Evolutionary conservation across 2,329 filamentous ascomycete genomes (phyloP), one percentile per base, ranked within the genome.

Genomic region (Penicillium vulpinum): DNA sequence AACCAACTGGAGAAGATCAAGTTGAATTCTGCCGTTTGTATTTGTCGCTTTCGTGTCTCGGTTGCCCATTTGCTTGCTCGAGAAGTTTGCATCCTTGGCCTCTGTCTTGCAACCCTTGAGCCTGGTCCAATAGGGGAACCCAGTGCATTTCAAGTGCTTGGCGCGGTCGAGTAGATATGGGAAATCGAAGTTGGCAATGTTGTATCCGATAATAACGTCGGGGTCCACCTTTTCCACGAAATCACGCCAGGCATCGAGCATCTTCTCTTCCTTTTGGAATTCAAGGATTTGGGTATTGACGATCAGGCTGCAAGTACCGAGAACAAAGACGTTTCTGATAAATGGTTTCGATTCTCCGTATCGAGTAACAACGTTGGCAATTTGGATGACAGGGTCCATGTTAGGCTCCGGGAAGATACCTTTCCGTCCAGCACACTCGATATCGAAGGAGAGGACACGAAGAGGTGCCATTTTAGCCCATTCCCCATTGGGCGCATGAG

Each of bases 401-500:
- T 93, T 87, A 10, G 95, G 87, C 74, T 99, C 94, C 0, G 95
- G 94, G 69, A 99, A 99, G 70, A 99, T 89, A 63, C 94, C 94
- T 77, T 99, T 97, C 66, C 95, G 89, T 50, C 94, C 94, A 66
- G 94, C 94, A 75, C 94, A 99, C 75, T 99, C 94, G 66, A 99
- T 99, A 84, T 99, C 94, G 70, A 99, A 97, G 5, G 94, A 97
- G 44, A 99, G 77, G 45, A 96, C 89, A 59, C 94, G 87, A 4
- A 99, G 80, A 0, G 94, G 94, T 0, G 95, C 94, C 88, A 97
- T 97, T 77, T 97, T 99, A 28, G 91, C 91, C 92, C 93, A 99
- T 71, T 97, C 92, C 18, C 92, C 93, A 63, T 94, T 89, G 2
- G 92, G 87, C 47, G 90, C 86, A 74, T 97, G 93, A 10, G 94